Base-by-base conservation (phyloP, 306 rosid genomes). In the Albizia julibrissin region DNA sequence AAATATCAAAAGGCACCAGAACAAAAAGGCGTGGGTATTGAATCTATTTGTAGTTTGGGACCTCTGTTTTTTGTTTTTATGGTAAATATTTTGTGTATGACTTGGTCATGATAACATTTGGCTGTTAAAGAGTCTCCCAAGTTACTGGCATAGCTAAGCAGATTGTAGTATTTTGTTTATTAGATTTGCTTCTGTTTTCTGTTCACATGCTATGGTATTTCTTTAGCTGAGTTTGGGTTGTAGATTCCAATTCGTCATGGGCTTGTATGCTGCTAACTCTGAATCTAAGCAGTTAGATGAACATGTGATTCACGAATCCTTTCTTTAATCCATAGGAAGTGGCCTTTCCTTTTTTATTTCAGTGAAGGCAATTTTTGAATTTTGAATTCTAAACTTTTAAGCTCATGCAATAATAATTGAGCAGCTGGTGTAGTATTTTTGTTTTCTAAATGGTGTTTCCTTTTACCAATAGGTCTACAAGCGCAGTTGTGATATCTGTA, bases 401-500 rank as follows among this genome's bases (percentile, higher is more conserved):
- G 59, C 33, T 77, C 70, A 73, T 59, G 56, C 73, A 74, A 65
- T 27, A 68, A 50, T 79, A 42, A 50, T 72, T 74, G 81, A 74
- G 50, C 69, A 42, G 52, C 47, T 81, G 77, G 43, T 69, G 49
- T 64, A 10, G 43, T 61, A 54, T 6, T 81, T 43, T 22, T 58
- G 37, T 27, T 62, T 33, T 73, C 85, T 85, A 72, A 62, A 68
- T 77, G 59, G 85, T 52, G 47, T 67, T 43, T 76, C 64, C 27
- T 80, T 19, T 83, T 69, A 22, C 86, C 70, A 50, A 29, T 86
- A 95, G 99, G 99, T 95, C 47, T 95, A 95, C 92, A 88, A 84
- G 84, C 94, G 94, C 72, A 93, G 99, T 88, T 90, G 78, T 84
- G 96, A 93, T 73, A 74, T 93, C 77, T 92, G 99, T 89, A 85